A percentile compares a stretch with the other conserved stretches of the same genome.
Evolutionary conservation across 768 basidiomycete genomes (phyloP).

Genomic region (Lactarius evosmus): DNA sequence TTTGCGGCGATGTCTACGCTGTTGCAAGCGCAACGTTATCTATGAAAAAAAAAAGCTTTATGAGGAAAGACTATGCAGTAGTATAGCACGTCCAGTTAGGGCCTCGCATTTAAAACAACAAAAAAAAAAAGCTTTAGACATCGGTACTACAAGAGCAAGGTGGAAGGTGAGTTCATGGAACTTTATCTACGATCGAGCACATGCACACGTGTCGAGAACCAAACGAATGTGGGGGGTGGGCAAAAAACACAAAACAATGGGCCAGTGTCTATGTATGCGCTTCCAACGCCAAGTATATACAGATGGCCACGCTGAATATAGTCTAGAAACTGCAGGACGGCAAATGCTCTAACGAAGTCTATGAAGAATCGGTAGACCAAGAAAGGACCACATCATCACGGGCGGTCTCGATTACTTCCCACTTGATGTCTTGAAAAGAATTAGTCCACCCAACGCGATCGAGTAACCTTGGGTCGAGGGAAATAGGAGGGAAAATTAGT

Average conservation of each 20-base stretch:
- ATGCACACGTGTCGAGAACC: neutral
- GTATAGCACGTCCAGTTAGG: too few species aligned
- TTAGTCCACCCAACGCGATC: constrained; percentile 78
- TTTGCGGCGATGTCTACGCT: too few species aligned
- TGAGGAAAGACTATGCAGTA: too few species aligned
- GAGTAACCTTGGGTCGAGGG: constrained; percentile 62
- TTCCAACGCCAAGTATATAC: constrained; percentile 4
- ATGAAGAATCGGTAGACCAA: neutral
- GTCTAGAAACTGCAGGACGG: neutral
- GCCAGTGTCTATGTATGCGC: constrained; percentile 10
- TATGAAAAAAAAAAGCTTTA: too few species aligned
- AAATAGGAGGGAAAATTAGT: neutral
- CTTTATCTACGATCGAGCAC: constrained; percentile 1
- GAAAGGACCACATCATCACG: neutral
- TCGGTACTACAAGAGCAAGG: neutral
- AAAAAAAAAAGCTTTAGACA: neutral
- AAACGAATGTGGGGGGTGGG: neutral
- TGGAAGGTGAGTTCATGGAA: too few species aligned
- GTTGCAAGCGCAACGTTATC: too few species aligned
- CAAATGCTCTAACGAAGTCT: neutral
- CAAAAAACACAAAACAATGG: neutral
- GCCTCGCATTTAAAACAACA: too few species aligned
- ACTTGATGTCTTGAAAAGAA: constrained; percentile 79
- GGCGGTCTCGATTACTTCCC: constrained; percentile 43
- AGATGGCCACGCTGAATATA: neutral